Conservation (phyloP, 225 moss, liverwort and hornwort species). For the Bryum argenteum region DNA sequence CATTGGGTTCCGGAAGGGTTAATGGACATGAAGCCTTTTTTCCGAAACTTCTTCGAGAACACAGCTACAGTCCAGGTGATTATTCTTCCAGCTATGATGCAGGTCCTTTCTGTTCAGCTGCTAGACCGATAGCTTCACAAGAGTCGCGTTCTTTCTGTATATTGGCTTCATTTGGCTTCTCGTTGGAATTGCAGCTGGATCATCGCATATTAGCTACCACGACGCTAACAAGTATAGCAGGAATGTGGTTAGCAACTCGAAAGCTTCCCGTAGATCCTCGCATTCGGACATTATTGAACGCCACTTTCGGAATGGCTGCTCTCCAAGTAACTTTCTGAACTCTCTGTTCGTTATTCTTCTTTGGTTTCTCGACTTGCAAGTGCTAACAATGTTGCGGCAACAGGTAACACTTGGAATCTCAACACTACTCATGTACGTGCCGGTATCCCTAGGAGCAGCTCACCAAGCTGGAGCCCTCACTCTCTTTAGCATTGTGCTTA, state of each 20-base stretch:
- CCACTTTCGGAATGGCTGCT: slow-evolving; percentile 83
- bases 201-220: slow-evolving; percentile 88
- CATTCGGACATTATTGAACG: slow-evolving; percentile 61
- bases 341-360: neutral
- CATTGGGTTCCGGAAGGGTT: slow-evolving; percentile 81
- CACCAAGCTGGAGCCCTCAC: slow-evolving; percentile 98
- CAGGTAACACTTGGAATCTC: slow-evolving; percentile 95
- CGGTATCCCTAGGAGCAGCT: slow-evolving; percentile 86
- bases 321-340: slow-evolving; percentile 61
- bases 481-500: slow-evolving; percentile 81
- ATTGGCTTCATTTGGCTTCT: slow-evolving; percentile 10
- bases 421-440: slow-evolving; percentile 88
- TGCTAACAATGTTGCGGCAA: slow-evolving; percentile 28
- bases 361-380: neutral
- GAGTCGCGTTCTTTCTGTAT: neutral
- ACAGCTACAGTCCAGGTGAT: slow-evolving; percentile 92
- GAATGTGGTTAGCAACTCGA: slow-evolving; percentile 75
- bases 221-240: slow-evolving; percentile 66
- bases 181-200: slow-evolving; percentile 65
- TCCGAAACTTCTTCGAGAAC: slow-evolving; percentile 95
- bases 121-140: neutral
- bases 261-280: slow-evolving; percentile 68
- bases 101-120: slow-evolving; percentile 3
- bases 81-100: slow-evolving; percentile 14
- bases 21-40: slow-evolving; percentile 86